Conservation (phyloP, 495 filamentous ascomycete species). For the Neurospora africana region DNA sequence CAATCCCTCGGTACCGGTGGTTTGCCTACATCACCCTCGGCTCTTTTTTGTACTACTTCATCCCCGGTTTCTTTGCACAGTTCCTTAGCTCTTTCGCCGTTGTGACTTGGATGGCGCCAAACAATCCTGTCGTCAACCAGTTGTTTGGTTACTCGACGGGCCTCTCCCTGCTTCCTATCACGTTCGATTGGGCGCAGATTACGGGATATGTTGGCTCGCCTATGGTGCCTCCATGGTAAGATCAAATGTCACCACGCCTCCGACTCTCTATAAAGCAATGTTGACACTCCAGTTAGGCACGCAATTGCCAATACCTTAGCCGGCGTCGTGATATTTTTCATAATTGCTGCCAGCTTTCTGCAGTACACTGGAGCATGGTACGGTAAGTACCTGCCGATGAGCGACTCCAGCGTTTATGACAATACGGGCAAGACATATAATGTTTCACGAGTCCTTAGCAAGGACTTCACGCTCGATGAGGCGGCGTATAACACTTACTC, state of each 20-base stretch:
- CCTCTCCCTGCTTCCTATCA: conserved; percentile 49
- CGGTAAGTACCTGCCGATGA: conserved; percentile 46
- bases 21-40: conserved; percentile 41
- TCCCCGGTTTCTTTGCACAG: conserved; percentile 49
- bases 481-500: conserved; percentile 50
- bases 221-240: conserved; percentile 47
- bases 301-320: conserved; percentile 52
- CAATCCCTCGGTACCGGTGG: conserved; percentile 49
- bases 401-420: conserved; percentile 50
- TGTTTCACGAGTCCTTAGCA: conserved; percentile 40
- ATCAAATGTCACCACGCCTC: not conserved
- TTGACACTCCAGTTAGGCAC: conserved; percentile 23
- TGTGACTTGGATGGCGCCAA: conserved; percentile 49
- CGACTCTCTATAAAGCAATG: not conserved
- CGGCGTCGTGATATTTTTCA: conserved; percentile 47
- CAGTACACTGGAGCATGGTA: conserved; percentile 64
- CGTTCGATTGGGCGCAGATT: conserved; percentile 57
- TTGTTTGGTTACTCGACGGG: conserved; percentile 57
- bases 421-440: conserved; percentile 50
- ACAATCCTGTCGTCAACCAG: conserved; percentile 58
- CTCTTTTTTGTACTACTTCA: conserved; percentile 50
- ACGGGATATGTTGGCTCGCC: conserved; percentile 48
- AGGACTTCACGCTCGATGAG: conserved; percentile 41
- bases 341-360: conserved; percentile 34
- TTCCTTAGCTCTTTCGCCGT: conserved; percentile 51